These are phyloP conservation scores for Physcomitrium patens DNA, from an alignment of 225 moss, liverwort and hornwort species.

Conservation along the genomic window DNA sequence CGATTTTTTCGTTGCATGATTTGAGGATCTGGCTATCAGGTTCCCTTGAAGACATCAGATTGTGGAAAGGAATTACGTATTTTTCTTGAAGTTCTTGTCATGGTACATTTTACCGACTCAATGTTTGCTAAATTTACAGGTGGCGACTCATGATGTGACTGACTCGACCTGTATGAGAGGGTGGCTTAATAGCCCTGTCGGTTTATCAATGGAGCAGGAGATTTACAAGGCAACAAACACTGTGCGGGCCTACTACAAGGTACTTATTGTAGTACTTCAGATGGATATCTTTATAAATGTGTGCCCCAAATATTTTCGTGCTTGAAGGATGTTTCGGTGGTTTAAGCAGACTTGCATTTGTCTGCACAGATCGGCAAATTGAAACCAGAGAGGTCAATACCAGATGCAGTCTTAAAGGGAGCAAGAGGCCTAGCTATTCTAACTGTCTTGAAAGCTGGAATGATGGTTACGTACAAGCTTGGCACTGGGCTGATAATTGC, in stretches of 20 bases:
- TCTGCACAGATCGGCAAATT: conserved; percentile 72
- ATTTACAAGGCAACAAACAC: conserved; percentile 97
- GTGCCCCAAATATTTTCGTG: conserved; percentile 8
- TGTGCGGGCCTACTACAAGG: conserved; percentile 78
- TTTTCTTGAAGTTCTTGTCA: conserved; percentile 10
- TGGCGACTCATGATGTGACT: conserved; percentile 90
- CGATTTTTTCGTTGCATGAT: conserved; percentile 17
- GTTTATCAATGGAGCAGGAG: conserved; percentile 95
- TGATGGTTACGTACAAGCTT: conserved; percentile 93
- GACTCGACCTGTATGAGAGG: conserved; percentile 97
- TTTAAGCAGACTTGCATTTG: conserved; percentile 20
- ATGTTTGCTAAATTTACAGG: conserved; percentile 40
- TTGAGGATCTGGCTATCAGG: not conserved
- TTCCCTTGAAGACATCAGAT: not conserved
- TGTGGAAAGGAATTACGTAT: not conserved
- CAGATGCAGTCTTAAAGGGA: conserved; percentile 88
- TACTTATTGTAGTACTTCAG: conserved; percentile 25
- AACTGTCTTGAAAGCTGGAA: conserved; percentile 85
- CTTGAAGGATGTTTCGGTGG: not conserved
- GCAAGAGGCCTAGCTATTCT: conserved; percentile 89
- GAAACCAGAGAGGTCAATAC: conserved; percentile 91
- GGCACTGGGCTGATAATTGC: conserved; percentile 93
- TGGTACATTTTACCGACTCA: conserved; percentile 14
- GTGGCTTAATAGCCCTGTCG: conserved; percentile 91
- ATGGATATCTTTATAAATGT: conserved; percentile 1